These are phyloP conservation scores for Podila clonocystis DNA, from an alignment of 192 early-diverging fungal genomes.

Conservation along the genomic window DNA sequence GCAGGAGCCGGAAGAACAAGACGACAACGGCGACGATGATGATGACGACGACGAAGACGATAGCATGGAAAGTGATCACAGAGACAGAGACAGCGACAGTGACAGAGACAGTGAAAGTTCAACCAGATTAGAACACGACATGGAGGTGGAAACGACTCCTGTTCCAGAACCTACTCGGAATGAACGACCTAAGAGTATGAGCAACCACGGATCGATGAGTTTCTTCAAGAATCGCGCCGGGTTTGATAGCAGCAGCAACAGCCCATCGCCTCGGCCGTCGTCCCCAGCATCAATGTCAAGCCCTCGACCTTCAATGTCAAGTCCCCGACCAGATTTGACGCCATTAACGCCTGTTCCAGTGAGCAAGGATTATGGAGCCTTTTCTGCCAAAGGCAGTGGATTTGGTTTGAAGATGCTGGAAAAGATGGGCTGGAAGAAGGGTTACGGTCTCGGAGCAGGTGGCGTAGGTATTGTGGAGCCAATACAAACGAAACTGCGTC, in stretches of 20 bases:
- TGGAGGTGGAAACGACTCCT: conserved; percentile 18
- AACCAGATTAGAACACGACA: conserved; percentile 19
- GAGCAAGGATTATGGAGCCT: conserved; percentile 85
- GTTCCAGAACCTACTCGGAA: conserved; percentile 3
- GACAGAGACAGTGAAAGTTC: background rate
- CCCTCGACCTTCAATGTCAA: conserved; percentile 16
- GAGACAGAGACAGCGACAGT: background rate
- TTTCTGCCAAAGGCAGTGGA: conserved; percentile 78
- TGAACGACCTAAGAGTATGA: conserved; percentile 11
- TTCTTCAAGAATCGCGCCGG: conserved; percentile 35
- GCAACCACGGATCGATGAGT: conserved; percentile 14
- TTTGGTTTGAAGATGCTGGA: conserved; percentile 85
- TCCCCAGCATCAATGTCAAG: conserved; percentile 13
- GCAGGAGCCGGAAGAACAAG: background rate
- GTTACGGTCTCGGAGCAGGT: conserved; percentile 89
- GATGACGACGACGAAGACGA: background rate
- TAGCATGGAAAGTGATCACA: background rate
- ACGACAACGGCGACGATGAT: background rate
- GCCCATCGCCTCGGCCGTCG: conserved; percentile 18
- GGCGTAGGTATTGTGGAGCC: conserved; percentile 92
- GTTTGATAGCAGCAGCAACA: conserved; percentile 10
- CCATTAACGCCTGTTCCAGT: conserved; percentile 44
- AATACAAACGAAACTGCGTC: conserved; percentile 88
- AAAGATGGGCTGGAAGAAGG: conserved; percentile 91
- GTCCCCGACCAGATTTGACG: conserved; percentile 28